phyloP scores from a whole-genome alignment of 805 yeast genomes.

The Yamadazyma sp. region DNA sequence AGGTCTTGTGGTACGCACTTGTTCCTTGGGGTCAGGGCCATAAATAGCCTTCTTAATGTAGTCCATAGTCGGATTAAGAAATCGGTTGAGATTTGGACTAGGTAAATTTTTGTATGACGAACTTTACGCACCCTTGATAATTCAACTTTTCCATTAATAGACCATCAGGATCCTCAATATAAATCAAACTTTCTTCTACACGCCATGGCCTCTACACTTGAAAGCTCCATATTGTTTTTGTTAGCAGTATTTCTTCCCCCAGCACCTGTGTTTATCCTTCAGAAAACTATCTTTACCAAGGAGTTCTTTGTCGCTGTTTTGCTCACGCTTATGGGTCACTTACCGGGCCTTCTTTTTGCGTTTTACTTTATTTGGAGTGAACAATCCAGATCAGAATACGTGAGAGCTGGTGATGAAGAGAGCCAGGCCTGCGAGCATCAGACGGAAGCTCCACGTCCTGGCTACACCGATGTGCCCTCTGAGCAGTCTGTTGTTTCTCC shows the following conservation, averaged over 20 bases:
- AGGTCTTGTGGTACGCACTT: constrained; percentile 39
- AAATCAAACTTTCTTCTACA: not conserved
- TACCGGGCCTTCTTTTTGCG: constrained; percentile 35
- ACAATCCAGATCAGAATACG: constrained; percentile 17
- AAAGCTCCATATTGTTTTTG: constrained; percentile 25
- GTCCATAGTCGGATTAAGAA: no score
- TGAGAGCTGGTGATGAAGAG: constrained; percentile 25
- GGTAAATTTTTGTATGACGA: no score
- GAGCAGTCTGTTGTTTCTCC: no score
- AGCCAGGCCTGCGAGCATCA: no score
- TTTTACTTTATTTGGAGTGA: constrained; percentile 27
- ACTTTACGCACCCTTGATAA: no score
- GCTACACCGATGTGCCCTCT: constrained; percentile 4
- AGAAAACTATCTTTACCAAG: constrained; percentile 31
- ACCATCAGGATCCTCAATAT: not conserved
- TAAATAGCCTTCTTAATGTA: constrained; percentile 81
- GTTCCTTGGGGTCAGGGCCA: constrained; percentile 97
- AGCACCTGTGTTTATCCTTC: constrained; percentile 34
- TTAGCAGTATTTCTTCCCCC: constrained; percentile 40
- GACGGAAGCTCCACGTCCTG: no score
- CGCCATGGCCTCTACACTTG: constrained; percentile 17
- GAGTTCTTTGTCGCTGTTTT: constrained; percentile 33
- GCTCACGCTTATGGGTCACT: constrained; percentile 32
- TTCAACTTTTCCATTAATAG: not conserved
- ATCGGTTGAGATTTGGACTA: no score